phyloP scores from a whole-genome alignment of 768 basidiomycete genomes.

The Pleurotus tuber-regium region DNA sequence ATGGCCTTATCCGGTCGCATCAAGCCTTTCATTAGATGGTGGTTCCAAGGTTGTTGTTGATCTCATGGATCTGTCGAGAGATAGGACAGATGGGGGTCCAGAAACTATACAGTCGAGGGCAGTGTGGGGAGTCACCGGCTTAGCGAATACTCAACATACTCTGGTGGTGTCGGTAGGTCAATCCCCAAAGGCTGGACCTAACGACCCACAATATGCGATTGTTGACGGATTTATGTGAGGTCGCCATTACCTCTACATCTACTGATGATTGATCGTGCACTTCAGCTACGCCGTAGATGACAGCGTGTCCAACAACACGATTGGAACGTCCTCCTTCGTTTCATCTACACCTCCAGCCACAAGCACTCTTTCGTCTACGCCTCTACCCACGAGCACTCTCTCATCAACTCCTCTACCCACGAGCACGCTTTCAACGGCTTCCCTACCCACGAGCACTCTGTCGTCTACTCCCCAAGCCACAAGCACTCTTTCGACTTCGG shows the following conservation, averaged over 20 bases:
- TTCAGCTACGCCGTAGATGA: not conserved
- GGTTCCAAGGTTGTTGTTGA: constrained; percentile 1
- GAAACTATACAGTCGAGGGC: constrained; percentile 5
- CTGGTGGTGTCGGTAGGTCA: constrained; percentile 8
- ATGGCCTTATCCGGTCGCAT: constrained; percentile 14
- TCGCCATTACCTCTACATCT: not conserved
- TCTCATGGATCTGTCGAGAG: constrained; percentile 7
- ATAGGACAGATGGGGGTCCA: not conserved
- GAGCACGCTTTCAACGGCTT: no score
- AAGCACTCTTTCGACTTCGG: no score
- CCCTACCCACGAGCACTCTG: no score
- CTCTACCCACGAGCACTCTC: no score
- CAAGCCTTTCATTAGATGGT: constrained; percentile 8
- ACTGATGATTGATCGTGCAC: no score
- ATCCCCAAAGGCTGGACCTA: not conserved
- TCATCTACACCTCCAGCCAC: not conserved
- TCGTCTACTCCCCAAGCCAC: no score
- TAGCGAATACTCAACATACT: constrained; percentile 10
- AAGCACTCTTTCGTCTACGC: not conserved
- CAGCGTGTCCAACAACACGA: not conserved
- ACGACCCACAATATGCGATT: constrained; percentile 1
- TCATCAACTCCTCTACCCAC: no score
- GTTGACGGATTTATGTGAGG: constrained; percentile 15
- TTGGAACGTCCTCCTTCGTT: no score
- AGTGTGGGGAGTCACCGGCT: constrained; percentile 9